A percentile compares a stretch with the other conserved stretches of the same genome.
Conservation (phyloP, 2,329 filamentous ascomycete genomes). For the Phyllosticta citrichinensis region DNA sequence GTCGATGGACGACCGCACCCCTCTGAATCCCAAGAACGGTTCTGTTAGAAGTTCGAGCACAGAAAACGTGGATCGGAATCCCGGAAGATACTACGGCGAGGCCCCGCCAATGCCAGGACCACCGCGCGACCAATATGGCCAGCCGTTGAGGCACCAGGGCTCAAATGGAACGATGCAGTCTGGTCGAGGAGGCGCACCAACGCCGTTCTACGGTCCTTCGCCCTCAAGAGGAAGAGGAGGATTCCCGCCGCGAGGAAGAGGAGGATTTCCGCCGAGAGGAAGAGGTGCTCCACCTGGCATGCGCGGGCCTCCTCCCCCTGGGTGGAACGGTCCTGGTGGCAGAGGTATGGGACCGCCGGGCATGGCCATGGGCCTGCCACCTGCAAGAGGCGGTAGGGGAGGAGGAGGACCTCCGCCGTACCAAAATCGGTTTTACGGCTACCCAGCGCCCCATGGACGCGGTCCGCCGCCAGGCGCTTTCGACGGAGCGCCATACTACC, state of each 20-base stretch:
- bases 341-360: conserved; percentile 21
- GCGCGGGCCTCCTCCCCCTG: conserved; percentile 26
- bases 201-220: conserved; percentile 17
- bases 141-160: conserved; percentile 32
- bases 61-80: conserved; percentile 26
- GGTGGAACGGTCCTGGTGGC: conserved; percentile 25
- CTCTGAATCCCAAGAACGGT: conserved; percentile 56
- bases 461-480: conserved; percentile 26
- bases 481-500: conserved; percentile 19
- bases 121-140: conserved; percentile 55
- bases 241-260: conserved; percentile 26
- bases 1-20: conserved; percentile 59
- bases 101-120: conserved; percentile 27
- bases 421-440: conserved; percentile 27
- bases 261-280: conserved; percentile 18
- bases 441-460: conserved; percentile 33
- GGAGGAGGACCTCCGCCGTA: conserved; percentile 24
- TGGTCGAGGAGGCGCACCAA: conserved; percentile 31
- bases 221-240: conserved; percentile 27
- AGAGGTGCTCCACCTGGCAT: conserved; percentile 8
- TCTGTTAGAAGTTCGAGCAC: conserved; percentile 42
- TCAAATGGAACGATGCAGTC: conserved; percentile 26
- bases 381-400: conserved; percentile 11
- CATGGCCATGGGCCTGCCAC: conserved; percentile 20
- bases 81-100: conserved; percentile 26